Percentiles rank a stretch among this genome's conserved stretches.
These are phyloP conservation scores for Penicillium cinerascens DNA, from an alignment of 495 filamentous ascomycete species.

Conservation along the genomic window DNA sequence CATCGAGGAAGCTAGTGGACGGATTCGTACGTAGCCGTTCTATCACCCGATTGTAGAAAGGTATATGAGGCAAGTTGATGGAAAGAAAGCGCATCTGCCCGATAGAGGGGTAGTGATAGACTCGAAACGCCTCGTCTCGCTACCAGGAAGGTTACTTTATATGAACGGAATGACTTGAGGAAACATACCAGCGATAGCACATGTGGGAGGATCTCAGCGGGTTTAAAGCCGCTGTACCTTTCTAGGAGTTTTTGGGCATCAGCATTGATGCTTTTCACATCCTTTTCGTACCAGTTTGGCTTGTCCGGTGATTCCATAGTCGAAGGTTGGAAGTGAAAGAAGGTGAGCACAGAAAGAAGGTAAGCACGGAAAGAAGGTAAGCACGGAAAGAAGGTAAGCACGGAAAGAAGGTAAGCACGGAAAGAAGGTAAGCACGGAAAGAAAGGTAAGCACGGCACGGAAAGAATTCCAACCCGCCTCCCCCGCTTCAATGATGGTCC, in stretches of 20 bases:
- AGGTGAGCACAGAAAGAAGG: no score
- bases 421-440: no score
- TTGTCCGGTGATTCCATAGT: no score
- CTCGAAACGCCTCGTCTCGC: conserved; percentile 44
- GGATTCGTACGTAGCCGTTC: conserved; percentile 26
- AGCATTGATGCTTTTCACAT: conserved; percentile 17
- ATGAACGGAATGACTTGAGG: background rate
- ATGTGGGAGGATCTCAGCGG: conserved; percentile 38
- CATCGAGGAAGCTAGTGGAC: conserved; percentile 31
- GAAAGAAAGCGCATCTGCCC: conserved; percentile 48
- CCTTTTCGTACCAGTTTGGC: conserved; percentile 5
- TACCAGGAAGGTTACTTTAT: conserved; percentile 10
- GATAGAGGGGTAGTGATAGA: conserved; percentile 44
- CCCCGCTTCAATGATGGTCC: no score
- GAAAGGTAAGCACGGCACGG: no score
- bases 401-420: no score
- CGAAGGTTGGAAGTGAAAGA: no score
- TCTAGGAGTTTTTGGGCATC: conserved; percentile 31
- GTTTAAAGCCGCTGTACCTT: conserved; percentile 37
- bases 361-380: no score
- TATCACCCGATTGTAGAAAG: conserved; percentile 26
- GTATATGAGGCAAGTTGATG: conserved; percentile 21
- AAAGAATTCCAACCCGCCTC: no score
- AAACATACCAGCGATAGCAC: conserved; percentile 36
- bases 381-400: no score